These are phyloP conservation scores for Magnusiomyces tetraspermus DNA, from an alignment of 1,139 yeast species.

Conservation along the genomic window DNA sequence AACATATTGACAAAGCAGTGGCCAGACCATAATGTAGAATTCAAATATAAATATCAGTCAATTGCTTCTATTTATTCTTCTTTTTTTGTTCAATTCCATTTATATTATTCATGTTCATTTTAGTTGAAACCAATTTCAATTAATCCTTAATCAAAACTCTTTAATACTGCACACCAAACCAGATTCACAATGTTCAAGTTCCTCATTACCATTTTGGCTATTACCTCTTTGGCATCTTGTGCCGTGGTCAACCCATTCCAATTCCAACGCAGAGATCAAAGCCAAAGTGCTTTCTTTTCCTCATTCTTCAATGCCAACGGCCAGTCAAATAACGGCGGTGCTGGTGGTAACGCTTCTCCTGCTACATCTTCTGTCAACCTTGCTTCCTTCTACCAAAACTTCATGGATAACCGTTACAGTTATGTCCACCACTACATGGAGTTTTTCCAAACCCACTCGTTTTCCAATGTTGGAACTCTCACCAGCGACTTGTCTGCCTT, in stretches of 20 bases:
- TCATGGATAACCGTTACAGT: constrained; percentile 10
- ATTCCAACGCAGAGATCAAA: not conserved
- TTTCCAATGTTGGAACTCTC: not conserved
- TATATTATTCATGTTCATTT: not conserved
- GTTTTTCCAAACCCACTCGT: constrained; percentile 12
- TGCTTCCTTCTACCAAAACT: constrained; percentile 12
- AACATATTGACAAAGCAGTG: not conserved
- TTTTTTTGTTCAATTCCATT: not conserved
- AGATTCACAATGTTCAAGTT: not conserved
- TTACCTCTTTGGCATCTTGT: not conserved
- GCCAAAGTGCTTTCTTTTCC: not conserved
- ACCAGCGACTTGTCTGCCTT: constrained; percentile 7
- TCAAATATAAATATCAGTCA: not conserved
- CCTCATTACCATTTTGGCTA: not conserved
- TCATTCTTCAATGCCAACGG: not conserved
- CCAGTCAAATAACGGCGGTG: not conserved
- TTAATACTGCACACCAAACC: too few relatives aligned
- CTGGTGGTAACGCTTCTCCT: not conserved
- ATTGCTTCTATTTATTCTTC: not conserved
- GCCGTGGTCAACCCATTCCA: not conserved
- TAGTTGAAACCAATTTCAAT: not conserved
- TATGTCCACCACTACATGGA: constrained; percentile 9
- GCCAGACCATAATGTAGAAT: not conserved
- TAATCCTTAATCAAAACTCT: not conserved
- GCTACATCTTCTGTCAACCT: constrained; percentile 7